Conservation (phyloP, 192 early-diverging fungal species). For the Coemansia sp. region DNA sequence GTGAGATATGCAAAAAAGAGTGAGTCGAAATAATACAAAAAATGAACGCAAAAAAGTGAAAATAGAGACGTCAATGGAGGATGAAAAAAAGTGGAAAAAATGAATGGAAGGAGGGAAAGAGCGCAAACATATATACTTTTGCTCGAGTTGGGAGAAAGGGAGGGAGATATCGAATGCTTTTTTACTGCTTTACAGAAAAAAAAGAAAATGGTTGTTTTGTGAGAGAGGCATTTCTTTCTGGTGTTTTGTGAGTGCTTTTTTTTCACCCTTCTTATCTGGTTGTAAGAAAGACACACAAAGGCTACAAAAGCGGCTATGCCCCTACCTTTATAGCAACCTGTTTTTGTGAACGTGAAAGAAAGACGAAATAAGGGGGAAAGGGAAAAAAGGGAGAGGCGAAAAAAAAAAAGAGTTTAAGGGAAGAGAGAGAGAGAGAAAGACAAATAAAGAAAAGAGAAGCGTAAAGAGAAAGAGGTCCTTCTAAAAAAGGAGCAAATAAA, state of each 20-base stretch:
- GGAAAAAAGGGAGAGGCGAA: background rate
- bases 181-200: constrained; percentile 2
- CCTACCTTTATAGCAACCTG: constrained; percentile 1
- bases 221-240: background rate
- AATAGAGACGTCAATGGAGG: background rate
- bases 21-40: background rate
- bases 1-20: background rate
- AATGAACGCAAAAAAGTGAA: background rate
- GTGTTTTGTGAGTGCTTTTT: background rate
- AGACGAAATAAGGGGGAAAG: background rate
- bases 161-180: background rate
- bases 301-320: background rate
- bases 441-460: background rate
- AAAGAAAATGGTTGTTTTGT: background rate
- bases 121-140: background rate
- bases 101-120: background rate
- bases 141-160: background rate
- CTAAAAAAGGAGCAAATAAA: background rate
- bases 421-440: background rate
- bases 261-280: background rate
- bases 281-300: background rate
- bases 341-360: constrained; percentile 6
- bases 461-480: background rate
- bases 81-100: background rate
- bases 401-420: background rate